Conservation (phyloP, 305 asterid genomes). For the Fraxinus sp. region DNA sequence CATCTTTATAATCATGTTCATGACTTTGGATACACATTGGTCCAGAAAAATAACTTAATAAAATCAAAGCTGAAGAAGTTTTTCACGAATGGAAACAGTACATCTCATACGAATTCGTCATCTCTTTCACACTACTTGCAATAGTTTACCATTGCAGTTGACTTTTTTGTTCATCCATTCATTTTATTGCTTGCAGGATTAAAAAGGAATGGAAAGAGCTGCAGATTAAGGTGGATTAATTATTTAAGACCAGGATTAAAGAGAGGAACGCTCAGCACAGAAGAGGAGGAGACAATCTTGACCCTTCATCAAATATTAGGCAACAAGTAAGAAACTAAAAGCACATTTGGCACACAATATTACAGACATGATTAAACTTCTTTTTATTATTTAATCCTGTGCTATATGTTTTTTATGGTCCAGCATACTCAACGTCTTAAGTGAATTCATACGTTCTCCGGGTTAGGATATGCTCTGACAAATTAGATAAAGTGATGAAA, state of each 20-base stretch:
- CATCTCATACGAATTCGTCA: conserved; percentile 13
- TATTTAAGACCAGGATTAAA: conserved; percentile 80
- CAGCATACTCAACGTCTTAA: not conserved
- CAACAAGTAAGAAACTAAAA: conserved; percentile 63
- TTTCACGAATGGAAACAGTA: conserved; percentile 17
- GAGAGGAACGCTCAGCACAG: conserved; percentile 52
- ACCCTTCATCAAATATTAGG: conserved; percentile 71
- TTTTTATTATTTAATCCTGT: not conserved
- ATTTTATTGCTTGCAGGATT: conserved; percentile 46
- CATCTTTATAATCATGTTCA: conserved; percentile 13
- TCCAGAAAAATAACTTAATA: not conserved
- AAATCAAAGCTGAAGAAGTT: not conserved
- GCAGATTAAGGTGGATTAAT: conserved; percentile 88
- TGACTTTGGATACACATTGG: conserved; percentile 27
- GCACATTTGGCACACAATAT: not conserved
- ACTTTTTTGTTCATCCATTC: conserved; percentile 4
- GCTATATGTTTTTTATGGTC: not conserved
- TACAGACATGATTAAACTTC: not conserved
- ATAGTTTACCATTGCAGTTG: conserved; percentile 17
- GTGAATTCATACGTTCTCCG: not conserved
- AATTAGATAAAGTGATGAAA: not conserved
- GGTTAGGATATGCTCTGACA: not conserved
- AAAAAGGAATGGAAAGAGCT: conserved; percentile 83
- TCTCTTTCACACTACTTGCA: conserved; percentile 8
- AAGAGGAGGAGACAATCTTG: conserved; percentile 60